Evolutionary conservation across 495 filamentous ascomycete genomes (phyloP), one percentile per base, ranked within the genome.

Genomic region (Hypoxylon crocopeplum): DNA sequence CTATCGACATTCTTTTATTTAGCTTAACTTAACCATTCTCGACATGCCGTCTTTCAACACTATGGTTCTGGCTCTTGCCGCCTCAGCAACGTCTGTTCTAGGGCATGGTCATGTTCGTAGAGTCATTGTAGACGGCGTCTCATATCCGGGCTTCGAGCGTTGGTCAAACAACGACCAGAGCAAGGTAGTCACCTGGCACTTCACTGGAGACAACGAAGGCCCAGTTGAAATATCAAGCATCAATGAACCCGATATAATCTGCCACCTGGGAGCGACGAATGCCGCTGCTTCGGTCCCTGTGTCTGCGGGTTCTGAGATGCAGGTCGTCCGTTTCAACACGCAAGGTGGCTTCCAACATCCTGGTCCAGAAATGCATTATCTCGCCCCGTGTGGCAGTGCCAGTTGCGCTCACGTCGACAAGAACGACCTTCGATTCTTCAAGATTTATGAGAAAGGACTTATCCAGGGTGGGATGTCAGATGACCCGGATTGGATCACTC

Each of bases 391-490:
- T 75, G 77, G 79, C 40, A 82, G 82, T 6, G 79, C 86, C 37
- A 76, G 77, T n/a, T 91, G 89, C 73, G 73, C 77, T n/a, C 77
- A 73, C 0, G 88, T 86, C 2, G 82, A 90, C 72, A 88, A 89
- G 76, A 81, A 77, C 2, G 71, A 52, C 12, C 78, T 92, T 13
- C 61, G 82, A 50, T 92, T 86, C 75, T 88, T 91, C 75, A 92
- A 92, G 81, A 85, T 93, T 54, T 82, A 80, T 42, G 77, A 84
- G 70, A 67, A 72, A 19, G 84, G 81, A 50, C 73, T 91, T 21
- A 65, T 85, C 51, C 57, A 77, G 56, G 79, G 76, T 47, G 56
- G 51, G 13, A 67, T 56, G 22, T 81, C 79, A 21, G 84, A 80
- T 19, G 57, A 5, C 21, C 68, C 29, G 15, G 57, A 37, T 2